These are phyloP conservation scores for Penicillium griseofulvum DNA, from an alignment of 2,329 filamentous ascomycete genomes.

Conservation along the genomic window DNA sequence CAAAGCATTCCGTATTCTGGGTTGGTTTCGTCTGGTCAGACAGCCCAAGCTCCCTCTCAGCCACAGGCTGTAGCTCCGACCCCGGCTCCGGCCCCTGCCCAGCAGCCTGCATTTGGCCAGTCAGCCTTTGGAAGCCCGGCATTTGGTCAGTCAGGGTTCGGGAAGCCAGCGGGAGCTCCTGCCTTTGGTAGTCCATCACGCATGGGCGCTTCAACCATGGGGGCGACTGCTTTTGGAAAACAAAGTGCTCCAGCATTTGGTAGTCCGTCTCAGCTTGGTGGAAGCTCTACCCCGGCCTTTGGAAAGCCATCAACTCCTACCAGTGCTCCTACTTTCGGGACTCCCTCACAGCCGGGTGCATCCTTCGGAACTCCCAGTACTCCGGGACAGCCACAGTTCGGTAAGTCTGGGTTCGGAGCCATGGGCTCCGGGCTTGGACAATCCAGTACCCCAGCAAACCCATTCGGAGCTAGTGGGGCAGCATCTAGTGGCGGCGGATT, in stretches of 20 bases:
- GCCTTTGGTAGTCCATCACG: constrained; percentile 27
- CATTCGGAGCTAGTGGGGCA: constrained; percentile 22
- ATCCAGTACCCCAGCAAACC: constrained; percentile 28
- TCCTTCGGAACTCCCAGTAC: constrained; percentile 38
- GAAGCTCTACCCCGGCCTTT: constrained; percentile 26
- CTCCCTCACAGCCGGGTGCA: constrained; percentile 26
- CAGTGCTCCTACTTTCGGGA: constrained; percentile 36
- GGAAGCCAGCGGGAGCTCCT: constrained; percentile 26
- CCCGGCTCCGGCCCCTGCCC: constrained; percentile 2
- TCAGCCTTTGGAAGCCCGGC: constrained; percentile 8
- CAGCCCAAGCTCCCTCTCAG: constrained; percentile 9
- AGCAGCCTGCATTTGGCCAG: constrained; percentile 30
- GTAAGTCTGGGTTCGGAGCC: constrained; percentile 33
- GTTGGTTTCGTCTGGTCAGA: constrained; percentile 46
- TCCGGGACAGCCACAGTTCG: constrained; percentile 35
- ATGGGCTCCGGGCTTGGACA: constrained; percentile 32
- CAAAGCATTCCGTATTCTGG: constrained; percentile 71
- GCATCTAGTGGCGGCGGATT: constrained; percentile 30
- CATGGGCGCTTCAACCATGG: constrained; percentile 20
- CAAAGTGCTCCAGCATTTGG: constrained; percentile 30
- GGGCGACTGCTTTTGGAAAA: constrained; percentile 29
- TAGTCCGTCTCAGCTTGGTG: constrained; percentile 28
- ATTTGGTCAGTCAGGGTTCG: constrained; percentile 38
- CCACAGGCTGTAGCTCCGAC: constrained; percentile 11
- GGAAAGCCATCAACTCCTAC: constrained; percentile 30